Evolutionary conservation across 108 stramenopile species (phyloP).

Genomic region (Skeletonema grethae): DNA sequence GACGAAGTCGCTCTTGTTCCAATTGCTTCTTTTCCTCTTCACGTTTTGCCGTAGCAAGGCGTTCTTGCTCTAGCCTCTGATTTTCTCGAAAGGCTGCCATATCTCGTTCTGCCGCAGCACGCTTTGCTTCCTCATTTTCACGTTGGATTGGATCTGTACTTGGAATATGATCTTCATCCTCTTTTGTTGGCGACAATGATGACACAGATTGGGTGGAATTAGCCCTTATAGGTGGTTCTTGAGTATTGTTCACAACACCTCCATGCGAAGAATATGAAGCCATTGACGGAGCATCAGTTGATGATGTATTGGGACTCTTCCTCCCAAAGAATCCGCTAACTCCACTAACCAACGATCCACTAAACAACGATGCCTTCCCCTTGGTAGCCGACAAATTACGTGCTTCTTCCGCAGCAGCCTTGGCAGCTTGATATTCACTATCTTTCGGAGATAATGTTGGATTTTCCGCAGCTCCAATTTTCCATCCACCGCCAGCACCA

Average conservation of each 20-base stretch:
- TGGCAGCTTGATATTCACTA: slow-evolving; percentile 41
- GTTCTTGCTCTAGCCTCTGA: slow-evolving; percentile 15
- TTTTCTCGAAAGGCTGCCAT: slow-evolving; percentile 8
- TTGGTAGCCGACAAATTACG: slow-evolving; percentile 12
- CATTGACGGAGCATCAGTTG: background rate
- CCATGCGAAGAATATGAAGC: slow-evolving; percentile 41
- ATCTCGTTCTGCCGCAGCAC: background rate
- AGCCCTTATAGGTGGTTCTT: background rate
- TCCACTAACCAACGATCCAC: slow-evolving; percentile 31
- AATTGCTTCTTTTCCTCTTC: slow-evolving; percentile 21
- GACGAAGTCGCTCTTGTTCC: slow-evolving; percentile 18
- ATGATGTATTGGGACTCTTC: slow-evolving; percentile 1
- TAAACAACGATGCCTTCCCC: slow-evolving; percentile 24
- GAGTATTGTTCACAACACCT: slow-evolving; percentile 24
- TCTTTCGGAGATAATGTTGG: slow-evolving; percentile 17
- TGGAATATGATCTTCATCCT: slow-evolving; percentile 11
- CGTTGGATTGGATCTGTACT: background rate
- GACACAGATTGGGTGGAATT: background rate
- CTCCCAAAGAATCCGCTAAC: slow-evolving; percentile 6
- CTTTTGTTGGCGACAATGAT: slow-evolving; percentile 17
- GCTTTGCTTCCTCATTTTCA: slow-evolving; percentile 9
- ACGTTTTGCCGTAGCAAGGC: slow-evolving; percentile 4
- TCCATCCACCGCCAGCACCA: background rate
- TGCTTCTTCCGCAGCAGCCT: slow-evolving; percentile 48
- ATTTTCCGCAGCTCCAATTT: background rate